Evolutionary conservation across 2,329 filamentous ascomycete species (phyloP).

Genomic region (Ascochyta pisi): DNA sequence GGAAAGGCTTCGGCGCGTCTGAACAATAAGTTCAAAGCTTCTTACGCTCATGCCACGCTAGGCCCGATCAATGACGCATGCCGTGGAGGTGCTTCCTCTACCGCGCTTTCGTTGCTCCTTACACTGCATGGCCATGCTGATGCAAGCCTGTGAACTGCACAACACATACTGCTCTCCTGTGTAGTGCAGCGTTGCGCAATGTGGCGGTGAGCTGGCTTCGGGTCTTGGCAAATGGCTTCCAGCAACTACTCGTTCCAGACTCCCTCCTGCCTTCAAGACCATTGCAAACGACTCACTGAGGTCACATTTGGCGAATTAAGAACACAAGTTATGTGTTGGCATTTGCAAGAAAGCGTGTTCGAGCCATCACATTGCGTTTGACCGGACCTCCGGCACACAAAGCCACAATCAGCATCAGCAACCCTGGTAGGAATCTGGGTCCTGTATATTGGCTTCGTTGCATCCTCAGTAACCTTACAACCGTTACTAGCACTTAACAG

Average conservation of each 20-base stretch:
- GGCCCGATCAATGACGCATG: constrained; percentile 14
- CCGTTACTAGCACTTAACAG: not conserved
- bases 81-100: constrained; percentile 6
- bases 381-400: not conserved
- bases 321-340: not conserved
- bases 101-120: not conserved
- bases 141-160: not conserved
- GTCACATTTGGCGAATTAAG: not conserved
- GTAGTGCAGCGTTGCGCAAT: not conserved
- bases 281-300: not conserved
- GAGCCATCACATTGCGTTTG: not conserved
- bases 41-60: constrained; percentile 4
- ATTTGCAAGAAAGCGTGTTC: not conserved
- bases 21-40: not conserved
- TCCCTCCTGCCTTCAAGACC: not conserved
- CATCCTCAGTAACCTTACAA: not conserved
- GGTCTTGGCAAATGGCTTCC: constrained; percentile 5
- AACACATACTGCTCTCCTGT: not conserved
- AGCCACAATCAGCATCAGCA: not conserved
- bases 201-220: constrained; percentile 15
- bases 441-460: not conserved
- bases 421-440: too few relatives aligned
- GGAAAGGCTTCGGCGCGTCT: not conserved
- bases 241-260: not conserved
- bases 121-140: not conserved